Percentiles rank a stretch among this genome's conserved stretches.
phyloP scores from a whole-genome alignment of 2,329 filamentous ascomycete species.

The Gaeumannomyces tritici region DNA sequence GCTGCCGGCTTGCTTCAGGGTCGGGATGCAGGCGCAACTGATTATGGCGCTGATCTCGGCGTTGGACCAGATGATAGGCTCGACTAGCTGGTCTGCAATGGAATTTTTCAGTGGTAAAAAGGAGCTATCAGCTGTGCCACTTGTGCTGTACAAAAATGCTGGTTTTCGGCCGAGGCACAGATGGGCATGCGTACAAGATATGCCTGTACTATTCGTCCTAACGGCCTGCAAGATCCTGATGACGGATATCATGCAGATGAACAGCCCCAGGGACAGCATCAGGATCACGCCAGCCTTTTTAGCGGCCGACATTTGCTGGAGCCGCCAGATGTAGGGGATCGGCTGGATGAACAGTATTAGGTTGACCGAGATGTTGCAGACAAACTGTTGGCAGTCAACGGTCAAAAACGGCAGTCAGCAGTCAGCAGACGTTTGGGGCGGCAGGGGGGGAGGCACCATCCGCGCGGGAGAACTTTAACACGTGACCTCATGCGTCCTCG shows the following conservation, averaged over 20 bases:
- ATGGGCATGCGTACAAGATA: neutral
- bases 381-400: slow-evolving; percentile 4
- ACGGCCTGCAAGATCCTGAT: neutral
- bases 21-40: slow-evolving; percentile 10
- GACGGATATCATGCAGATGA: neutral
- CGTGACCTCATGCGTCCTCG: no score
- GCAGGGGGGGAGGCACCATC: no score
- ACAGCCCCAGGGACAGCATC: slow-evolving; percentile 7
- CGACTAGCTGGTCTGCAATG: neutral
- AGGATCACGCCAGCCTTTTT: slow-evolving; percentile 7
- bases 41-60: slow-evolving; percentile 10
- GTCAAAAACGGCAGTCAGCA: no score
- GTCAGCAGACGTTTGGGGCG: no score
- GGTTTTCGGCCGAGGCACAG: no score
- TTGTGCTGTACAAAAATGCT: neutral
- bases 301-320: slow-evolving; percentile 6
- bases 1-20: slow-evolving; percentile 7
- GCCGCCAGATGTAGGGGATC: slow-evolving; percentile 9
- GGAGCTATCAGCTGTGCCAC: neutral
- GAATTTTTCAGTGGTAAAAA: neutral
- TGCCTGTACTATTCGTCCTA: neutral
- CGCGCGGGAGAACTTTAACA: no score
- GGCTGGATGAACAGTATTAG: slow-evolving; percentile 9
- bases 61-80: slow-evolving; percentile 10
- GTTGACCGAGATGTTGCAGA: slow-evolving; percentile 7